A percentile compares a stretch with the other conserved stretches of the same genome.
These are phyloP conservation scores for Glebionis coronaria DNA, from an alignment of 129 eudicot species.

Conservation along the genomic window DNA sequence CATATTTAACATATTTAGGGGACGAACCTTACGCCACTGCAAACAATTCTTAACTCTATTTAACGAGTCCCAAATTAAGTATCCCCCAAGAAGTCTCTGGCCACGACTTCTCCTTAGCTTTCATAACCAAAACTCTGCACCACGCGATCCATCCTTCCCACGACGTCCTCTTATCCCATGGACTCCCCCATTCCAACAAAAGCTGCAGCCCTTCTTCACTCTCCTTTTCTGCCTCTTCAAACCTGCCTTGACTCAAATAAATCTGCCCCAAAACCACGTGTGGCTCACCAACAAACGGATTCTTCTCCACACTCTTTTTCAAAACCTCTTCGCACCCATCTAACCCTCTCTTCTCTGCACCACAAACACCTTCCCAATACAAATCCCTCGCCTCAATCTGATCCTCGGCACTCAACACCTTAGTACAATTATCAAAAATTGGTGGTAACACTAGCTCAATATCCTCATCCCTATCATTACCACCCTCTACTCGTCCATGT, in stretches of 20 bases:
- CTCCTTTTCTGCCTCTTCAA: slow-evolving; percentile 58
- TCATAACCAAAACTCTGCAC: slow-evolving; percentile 64
- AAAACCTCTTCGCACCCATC: slow-evolving; percentile 46
- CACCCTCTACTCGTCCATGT: not conserved
- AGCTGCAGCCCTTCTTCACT: slow-evolving; percentile 53
- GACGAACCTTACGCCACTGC: not conserved
- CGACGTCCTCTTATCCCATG: slow-evolving; percentile 82
- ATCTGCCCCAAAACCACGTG: slow-evolving; percentile 60
- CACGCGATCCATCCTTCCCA: slow-evolving; percentile 92
- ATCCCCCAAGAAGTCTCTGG: slow-evolving; percentile 66
- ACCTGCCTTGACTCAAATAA: slow-evolving; percentile 51
- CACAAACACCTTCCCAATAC: slow-evolving; percentile 74
- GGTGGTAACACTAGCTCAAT: slow-evolving; percentile 63
- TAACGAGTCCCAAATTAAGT: slow-evolving; percentile 66
- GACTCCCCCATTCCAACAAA: slow-evolving; percentile 76
- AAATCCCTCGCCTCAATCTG: slow-evolving; percentile 55
- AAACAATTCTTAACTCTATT: not conserved
- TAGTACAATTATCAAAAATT: slow-evolving; percentile 53
- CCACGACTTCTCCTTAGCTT: slow-evolving; percentile 68
- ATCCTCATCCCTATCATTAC: slow-evolving; percentile 40
- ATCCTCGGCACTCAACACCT: slow-evolving; percentile 47
- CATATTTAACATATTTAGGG: not conserved
- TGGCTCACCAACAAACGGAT: slow-evolving; percentile 72
- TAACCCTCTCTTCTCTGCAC: slow-evolving; percentile 24
- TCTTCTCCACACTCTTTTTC: slow-evolving; percentile 41